Evolutionary conservation across 2,329 filamentous ascomycete genomes (phyloP).

Genomic region (Colletotrichum truncatum): DNA sequence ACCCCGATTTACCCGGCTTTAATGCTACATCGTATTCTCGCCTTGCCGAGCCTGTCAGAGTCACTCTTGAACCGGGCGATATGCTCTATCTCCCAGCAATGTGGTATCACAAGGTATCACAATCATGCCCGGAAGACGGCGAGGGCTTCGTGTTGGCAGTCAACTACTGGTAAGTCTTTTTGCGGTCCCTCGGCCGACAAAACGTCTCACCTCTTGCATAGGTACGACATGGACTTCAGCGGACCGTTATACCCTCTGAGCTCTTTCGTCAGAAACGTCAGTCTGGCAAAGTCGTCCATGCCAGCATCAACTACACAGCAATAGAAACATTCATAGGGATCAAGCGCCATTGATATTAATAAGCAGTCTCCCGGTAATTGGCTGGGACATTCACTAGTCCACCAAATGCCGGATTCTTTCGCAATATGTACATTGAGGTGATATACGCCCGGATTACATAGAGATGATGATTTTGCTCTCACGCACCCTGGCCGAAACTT

Average conservation of each 20-base stretch:
- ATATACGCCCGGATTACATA: slow-evolving; percentile 27
- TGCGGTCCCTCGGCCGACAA: background rate
- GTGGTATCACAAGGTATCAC: slow-evolving; percentile 85
- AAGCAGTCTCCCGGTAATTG: slow-evolving; percentile 7
- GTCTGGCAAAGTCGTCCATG: slow-evolving; percentile 23
- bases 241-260: slow-evolving; percentile 73
- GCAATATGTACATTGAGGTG: slow-evolving; percentile 25
- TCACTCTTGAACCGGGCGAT: slow-evolving; percentile 77
- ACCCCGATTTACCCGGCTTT: slow-evolving; percentile 67
- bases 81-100: slow-evolving; percentile 85
- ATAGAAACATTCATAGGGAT: background rate
- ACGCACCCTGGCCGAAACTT: background rate
- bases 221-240: slow-evolving; percentile 83
- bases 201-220: slow-evolving; percentile 37
- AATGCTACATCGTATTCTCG: slow-evolving; percentile 67
- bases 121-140: slow-evolving; percentile 72
- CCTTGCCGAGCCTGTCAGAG: slow-evolving; percentile 68
- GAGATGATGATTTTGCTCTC: background rate
- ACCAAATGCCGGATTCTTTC: background rate
- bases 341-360: background rate
- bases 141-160: slow-evolving; percentile 81
- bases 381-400: slow-evolving; percentile 6
- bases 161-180: slow-evolving; percentile 75
- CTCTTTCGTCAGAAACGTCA: slow-evolving; percentile 60
- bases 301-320: background rate